Evolutionary conservation across 2,329 filamentous ascomycete species (phyloP).

Genomic region (Trichoderma cornu-damae): DNA sequence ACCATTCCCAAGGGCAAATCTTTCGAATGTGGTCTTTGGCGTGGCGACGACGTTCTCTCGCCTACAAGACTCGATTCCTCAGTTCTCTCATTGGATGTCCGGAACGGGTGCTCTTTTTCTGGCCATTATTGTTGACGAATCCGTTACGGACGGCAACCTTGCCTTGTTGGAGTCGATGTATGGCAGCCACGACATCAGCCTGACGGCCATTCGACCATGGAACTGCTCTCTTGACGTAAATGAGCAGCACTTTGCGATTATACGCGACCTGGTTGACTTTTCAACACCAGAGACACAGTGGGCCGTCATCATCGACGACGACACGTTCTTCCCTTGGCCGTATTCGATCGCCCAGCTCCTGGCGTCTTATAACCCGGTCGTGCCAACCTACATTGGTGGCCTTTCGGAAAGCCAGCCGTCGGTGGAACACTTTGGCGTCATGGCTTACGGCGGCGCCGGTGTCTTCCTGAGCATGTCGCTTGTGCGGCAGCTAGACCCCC

Average conservation of each 20-base stretch:
- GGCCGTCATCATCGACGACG: slow-evolving; percentile 56
- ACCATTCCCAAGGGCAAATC: slow-evolving; percentile 39
- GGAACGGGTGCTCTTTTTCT: slow-evolving; percentile 48
- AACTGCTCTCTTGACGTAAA: slow-evolving; percentile 38
- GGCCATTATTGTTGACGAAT: slow-evolving; percentile 43
- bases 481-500: slow-evolving; percentile 41
- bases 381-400: slow-evolving; percentile 50
- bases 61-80: slow-evolving; percentile 45
- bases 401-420: slow-evolving; percentile 52
- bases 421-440: slow-evolving; percentile 49
- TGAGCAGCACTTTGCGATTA: slow-evolving; percentile 53
- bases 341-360: slow-evolving; percentile 46
- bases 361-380: slow-evolving; percentile 42
- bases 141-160: slow-evolving; percentile 21
- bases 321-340: slow-evolving; percentile 58
- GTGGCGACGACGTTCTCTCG: slow-evolving; percentile 50
- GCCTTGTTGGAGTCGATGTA: slow-evolving; percentile 29
- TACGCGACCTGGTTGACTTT: slow-evolving; percentile 45
- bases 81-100: slow-evolving; percentile 53
- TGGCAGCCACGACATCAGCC: slow-evolving; percentile 30
- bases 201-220: slow-evolving; percentile 32
- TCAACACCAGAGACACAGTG: slow-evolving; percentile 44
- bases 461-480: slow-evolving; percentile 53
- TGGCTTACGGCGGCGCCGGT: slow-evolving; percentile 58
- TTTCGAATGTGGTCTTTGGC: slow-evolving; percentile 52